Base-by-base conservation (phyloP, 2,329 filamentous ascomycete species). In the Geoglossum cookeanum region DNA sequence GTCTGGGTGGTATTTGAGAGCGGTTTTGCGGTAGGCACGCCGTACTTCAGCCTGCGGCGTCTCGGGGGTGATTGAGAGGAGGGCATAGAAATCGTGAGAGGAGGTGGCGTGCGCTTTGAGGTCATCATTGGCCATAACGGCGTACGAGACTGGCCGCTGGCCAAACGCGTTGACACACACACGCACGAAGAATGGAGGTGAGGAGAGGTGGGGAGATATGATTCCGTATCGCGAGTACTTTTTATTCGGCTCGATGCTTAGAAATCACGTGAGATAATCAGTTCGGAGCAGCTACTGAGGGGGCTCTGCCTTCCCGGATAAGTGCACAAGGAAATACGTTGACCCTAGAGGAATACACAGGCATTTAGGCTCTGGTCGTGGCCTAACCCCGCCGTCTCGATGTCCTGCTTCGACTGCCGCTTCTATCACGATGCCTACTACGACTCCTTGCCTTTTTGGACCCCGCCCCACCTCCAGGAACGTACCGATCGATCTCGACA, bases 1-100 rank as follows among this genome's bases (percentile, higher is more conserved):
- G 76, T 97, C 91, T 0, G 91, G 91, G 69, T 97, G 91, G 73
- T 90, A 88, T 65, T 87, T 88, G n/a, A 95, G 75, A 3, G 88
- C 88, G 33, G 84, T 83, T 64, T 87, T 86, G 59, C 88, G 81
- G 75, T 91, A 96, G 49, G 87, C 88, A 62, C 85, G 82, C 61
- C 87, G 83, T 64, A 94, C 84, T 60, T 89, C 84, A n/a, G 80
- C 72, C 58, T 84, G 83, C 22, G 76, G 71, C 0, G 83, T 79
- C 17, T 81, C 76, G 22, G 80, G 74, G 58, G 80, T 74, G 55
- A 92, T 75, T 57, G 78, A 78, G 15, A 94, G 78, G 30, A 94
- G 76, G 30, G 78, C 80, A 72, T 92, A 95, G 61, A 91, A 85
- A 69, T 94, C 87, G 62, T 80, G 68, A 58, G 77, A 73, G n/a